Evolutionary conservation across 2,329 filamentous ascomycete genomes (phyloP).

Genomic region (Beauveria sp.): DNA sequence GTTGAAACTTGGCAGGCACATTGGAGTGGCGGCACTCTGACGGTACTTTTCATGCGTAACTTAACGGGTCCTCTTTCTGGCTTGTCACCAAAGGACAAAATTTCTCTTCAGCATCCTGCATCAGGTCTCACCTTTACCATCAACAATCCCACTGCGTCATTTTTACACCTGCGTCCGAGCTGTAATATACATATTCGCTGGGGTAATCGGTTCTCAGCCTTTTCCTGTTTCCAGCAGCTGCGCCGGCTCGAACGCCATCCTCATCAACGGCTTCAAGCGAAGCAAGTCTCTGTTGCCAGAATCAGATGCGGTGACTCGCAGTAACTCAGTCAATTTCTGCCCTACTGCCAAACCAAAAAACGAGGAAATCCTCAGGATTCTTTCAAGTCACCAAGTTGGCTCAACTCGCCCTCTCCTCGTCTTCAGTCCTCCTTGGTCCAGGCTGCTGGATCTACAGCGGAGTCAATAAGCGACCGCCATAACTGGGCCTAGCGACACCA

Average conservation of each 20-base stretch:
- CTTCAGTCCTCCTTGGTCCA: constrained; percentile 80
- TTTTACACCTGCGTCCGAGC: not conserved
- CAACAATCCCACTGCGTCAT: not conserved
- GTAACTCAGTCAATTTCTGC: not conserved
- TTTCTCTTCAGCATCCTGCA: not conserved
- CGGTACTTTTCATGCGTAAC: constrained; percentile 1
- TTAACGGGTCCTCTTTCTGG: not conserved
- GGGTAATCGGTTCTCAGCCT: not conserved
- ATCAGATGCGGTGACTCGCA: constrained; percentile 10
- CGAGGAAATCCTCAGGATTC: constrained; percentile 37
- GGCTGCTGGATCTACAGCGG: constrained; percentile 90
- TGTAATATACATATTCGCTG: not conserved
- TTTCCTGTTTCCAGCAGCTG: not conserved
- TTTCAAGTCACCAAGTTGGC: constrained; percentile 70
- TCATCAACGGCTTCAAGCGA: not conserved
- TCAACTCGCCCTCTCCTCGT: constrained; percentile 67
- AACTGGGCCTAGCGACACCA: constrained; percentile 47
- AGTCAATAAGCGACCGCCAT: constrained; percentile 96
- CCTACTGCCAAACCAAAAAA: not conserved
- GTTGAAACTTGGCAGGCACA: not conserved
- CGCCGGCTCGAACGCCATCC: not conserved
- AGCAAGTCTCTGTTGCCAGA: not conserved
- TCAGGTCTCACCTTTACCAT: not conserved
- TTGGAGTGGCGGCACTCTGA: not conserved
- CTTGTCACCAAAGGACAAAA: not conserved